phyloP scores from a whole-genome alignment of 805 yeast genomes.

The Kodamaea fukazawae region DNA sequence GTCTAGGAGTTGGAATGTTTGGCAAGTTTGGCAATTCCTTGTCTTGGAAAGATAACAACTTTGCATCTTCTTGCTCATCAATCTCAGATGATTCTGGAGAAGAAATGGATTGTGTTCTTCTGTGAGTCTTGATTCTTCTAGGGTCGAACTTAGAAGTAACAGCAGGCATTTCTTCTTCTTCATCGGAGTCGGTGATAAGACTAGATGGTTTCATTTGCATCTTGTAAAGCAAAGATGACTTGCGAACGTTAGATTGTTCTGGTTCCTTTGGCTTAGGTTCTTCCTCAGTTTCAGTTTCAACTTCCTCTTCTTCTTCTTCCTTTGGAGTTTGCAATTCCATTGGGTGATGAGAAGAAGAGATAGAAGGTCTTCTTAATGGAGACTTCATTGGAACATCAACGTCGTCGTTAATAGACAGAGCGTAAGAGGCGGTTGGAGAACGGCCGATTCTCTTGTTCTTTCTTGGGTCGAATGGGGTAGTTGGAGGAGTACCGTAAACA shows the following conservation, averaged over 20 bases:
- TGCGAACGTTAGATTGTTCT: background rate
- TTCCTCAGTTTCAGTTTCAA: conserved; percentile 9
- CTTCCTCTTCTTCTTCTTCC: conserved; percentile 10
- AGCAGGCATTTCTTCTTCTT: conserved; percentile 6
- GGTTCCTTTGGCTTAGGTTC: conserved; percentile 3
- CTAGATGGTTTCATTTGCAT: conserved; percentile 11
- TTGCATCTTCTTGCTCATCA: conserved; percentile 12
- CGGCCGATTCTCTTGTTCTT: conserved; percentile 14
- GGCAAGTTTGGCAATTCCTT: conserved; percentile 13
- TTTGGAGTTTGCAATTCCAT: conserved; percentile 1
- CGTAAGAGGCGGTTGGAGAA: conserved; percentile 14
- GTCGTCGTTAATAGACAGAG: conserved; percentile 12
- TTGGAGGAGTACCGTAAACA: conserved; percentile 12
- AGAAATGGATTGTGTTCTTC: conserved; percentile 11
- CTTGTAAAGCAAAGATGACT: conserved; percentile 11
- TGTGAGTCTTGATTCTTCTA: conserved; percentile 11
- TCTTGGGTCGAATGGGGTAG: conserved; percentile 23
- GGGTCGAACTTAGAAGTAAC: conserved; percentile 14
- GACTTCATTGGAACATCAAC: conserved; percentile 14
- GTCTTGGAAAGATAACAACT: conserved; percentile 5
- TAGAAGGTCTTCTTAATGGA: conserved; percentile 13
- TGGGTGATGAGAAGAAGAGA: background rate
- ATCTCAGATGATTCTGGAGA: conserved; percentile 19
- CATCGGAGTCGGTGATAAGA: conserved; percentile 10
- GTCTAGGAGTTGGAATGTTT: conserved; percentile 8